phyloP scores from a whole-genome alignment of 2,329 filamentous ascomycete genomes.

The Periglandula ipomoeae region DNA sequence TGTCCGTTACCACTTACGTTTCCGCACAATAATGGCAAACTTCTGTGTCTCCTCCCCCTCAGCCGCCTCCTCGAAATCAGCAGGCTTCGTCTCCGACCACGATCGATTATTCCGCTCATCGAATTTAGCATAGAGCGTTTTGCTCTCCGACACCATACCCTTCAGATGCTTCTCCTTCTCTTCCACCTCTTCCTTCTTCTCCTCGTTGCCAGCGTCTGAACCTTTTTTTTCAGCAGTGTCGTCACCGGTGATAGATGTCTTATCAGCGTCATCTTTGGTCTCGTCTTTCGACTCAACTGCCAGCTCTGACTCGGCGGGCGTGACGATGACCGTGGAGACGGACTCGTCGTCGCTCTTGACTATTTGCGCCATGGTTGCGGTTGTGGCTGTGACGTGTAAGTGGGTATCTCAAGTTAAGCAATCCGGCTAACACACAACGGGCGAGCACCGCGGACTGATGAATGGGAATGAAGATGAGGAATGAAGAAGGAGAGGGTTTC shows the following conservation, averaged over 20 bases:
- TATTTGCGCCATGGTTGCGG: background rate
- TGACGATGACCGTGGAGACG: background rate
- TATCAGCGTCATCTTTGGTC: background rate
- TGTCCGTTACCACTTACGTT: no score
- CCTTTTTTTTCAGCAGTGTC: background rate
- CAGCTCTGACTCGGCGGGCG: background rate
- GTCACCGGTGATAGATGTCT: background rate
- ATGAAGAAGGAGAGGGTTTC: no score
- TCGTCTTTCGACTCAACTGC: background rate
- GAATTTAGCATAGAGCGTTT: constrained; percentile 33
- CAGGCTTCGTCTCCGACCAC: constrained; percentile 47
- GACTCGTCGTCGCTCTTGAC: background rate
- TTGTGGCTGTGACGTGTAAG: background rate
- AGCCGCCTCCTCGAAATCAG: constrained; percentile 44
- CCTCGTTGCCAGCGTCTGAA: background rate
- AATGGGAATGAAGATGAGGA: no score
- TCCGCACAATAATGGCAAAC: constrained; percentile 51
- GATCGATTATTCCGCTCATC: constrained; percentile 41
- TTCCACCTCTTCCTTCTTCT: constrained; percentile 4
- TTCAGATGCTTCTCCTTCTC: constrained; percentile 17
- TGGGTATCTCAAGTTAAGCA: no score
- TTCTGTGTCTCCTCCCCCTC: constrained; percentile 55
- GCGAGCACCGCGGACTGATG: no score
- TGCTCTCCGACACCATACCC: constrained; percentile 29
- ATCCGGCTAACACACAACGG: no score